A percentile compares a stretch with the other conserved stretches of the same genome.
Conservation (phyloP, 192 early-diverging fungal genomes). For the Pecoramyces ruminantium region DNA sequence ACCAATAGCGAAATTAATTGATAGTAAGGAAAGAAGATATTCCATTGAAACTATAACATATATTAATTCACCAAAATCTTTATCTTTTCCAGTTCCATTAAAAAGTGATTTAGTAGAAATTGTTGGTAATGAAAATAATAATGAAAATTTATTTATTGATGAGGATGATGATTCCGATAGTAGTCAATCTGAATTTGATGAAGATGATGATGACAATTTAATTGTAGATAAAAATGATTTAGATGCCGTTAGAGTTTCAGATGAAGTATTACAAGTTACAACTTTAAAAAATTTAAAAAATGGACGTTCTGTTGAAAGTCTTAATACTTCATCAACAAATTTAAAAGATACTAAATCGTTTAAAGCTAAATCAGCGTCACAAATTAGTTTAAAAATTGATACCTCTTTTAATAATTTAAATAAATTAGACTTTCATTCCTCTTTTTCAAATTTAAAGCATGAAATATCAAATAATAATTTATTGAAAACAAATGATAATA, state of each 20-base stretch:
- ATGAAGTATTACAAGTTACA: not conserved
- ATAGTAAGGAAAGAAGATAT: not conserved
- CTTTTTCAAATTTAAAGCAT: not conserved
- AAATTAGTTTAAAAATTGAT: not conserved
- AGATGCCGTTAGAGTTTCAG: not conserved
- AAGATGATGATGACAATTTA: not conserved
- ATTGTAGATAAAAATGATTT: not conserved
- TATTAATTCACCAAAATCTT: not conserved
- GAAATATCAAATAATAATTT: not conserved
- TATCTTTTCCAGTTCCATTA: not conserved
- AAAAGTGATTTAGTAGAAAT: not conserved
- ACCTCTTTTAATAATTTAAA: not conserved
- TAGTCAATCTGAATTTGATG: not conserved
- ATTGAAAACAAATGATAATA: not conserved
- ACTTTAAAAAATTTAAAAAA: not conserved
- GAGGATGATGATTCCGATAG: not conserved
- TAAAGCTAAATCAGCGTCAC: not conserved
- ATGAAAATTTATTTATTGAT: not conserved
- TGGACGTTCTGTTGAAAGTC: not conserved
- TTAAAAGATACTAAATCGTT: not conserved
- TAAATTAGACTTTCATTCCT: not conserved
- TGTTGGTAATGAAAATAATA: not conserved
- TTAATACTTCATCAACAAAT: not conserved
- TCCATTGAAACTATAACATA: not conserved
- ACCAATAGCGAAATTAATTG: not conserved